Evolutionary conservation across 2,329 filamentous ascomycete species (phyloP).

Genomic region (Periconia digitata): DNA sequence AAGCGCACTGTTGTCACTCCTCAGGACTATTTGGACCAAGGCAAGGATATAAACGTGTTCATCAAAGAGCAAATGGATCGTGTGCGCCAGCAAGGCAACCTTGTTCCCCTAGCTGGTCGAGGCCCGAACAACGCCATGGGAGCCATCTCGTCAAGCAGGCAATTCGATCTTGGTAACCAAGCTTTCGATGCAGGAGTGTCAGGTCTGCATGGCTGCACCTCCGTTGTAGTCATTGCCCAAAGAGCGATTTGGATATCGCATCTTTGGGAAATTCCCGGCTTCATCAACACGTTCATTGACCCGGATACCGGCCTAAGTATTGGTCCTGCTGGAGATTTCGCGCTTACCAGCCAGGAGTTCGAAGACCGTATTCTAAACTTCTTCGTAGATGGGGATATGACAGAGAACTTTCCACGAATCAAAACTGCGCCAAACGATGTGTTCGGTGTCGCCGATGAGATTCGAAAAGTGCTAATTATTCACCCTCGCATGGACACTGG

Average conservation of each 20-base stretch:
- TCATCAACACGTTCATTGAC: conserved; percentile 1
- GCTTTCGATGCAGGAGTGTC: conserved; percentile 1
- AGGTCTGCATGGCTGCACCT: conserved; percentile 1
- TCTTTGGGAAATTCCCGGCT: conserved; percentile 7
- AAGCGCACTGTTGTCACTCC: not conserved
- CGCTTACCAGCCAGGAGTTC: conserved; percentile 1
- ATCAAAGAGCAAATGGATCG: not conserved
- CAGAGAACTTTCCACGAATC: not conserved
- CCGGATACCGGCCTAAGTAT: not conserved
- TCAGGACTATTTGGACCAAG: not conserved
- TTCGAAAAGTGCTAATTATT: not conserved
- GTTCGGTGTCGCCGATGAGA: not conserved
- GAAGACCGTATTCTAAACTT: conserved; percentile 2
- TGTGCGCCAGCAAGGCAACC: conserved; percentile 1
- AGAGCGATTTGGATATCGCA: conserved; percentile 4
- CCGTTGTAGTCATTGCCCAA: conserved; percentile 4
- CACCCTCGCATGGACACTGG: not conserved
- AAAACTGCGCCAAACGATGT: not conserved
- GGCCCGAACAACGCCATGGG: conserved; percentile 1
- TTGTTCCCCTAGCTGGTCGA: conserved; percentile 2
- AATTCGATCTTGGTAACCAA: not conserved
- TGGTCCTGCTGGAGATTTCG: not conserved
- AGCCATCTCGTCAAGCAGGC: conserved; percentile 2
- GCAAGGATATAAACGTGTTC: conserved; percentile 1
- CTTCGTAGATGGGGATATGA: not conserved